These are phyloP conservation scores for Lolium perenne DNA, from an alignment of 176 grass and related monocot genomes.

Conservation along the genomic window DNA sequence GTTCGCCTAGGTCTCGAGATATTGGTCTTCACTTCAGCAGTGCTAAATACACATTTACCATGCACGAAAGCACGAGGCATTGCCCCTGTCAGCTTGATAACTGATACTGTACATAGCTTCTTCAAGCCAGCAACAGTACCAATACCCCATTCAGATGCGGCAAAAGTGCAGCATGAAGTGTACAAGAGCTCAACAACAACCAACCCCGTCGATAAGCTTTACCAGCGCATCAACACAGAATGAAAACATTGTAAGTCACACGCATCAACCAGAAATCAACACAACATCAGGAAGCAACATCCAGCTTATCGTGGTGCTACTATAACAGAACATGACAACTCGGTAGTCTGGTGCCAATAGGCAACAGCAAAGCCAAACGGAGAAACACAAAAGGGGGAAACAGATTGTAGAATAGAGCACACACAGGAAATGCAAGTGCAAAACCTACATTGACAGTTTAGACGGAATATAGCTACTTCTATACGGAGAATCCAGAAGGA, in stretches of 20 bases:
- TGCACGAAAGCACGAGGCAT: background rate
- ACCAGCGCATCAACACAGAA: slow-evolving; percentile 10
- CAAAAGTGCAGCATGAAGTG: no score
- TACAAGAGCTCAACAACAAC: background rate
- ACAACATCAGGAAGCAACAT: slow-evolving; percentile 9
- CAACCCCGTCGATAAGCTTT: slow-evolving; percentile 7
- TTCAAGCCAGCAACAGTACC: slow-evolving; percentile 4
- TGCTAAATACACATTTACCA: background rate
- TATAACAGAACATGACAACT: slow-evolving; percentile 25
- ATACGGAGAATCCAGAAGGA: no score
- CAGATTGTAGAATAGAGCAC: background rate
- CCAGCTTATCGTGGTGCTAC: background rate
- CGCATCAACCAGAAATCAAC: background rate
- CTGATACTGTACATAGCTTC: background rate
- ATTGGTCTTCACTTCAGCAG: no score
- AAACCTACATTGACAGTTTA: no score
- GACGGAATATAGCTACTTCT: no score
- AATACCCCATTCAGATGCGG: background rate
- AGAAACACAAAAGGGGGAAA: background rate
- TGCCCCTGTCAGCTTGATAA: background rate
- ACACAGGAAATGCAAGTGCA: background rate
- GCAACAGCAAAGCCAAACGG: slow-evolving; percentile 14
- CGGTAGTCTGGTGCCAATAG: background rate
- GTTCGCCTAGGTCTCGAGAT: background rate
- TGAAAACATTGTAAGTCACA: slow-evolving; percentile 13